Base-by-base conservation (phyloP, 805 yeast genomes). In the Lipomyces sp. region DNA sequence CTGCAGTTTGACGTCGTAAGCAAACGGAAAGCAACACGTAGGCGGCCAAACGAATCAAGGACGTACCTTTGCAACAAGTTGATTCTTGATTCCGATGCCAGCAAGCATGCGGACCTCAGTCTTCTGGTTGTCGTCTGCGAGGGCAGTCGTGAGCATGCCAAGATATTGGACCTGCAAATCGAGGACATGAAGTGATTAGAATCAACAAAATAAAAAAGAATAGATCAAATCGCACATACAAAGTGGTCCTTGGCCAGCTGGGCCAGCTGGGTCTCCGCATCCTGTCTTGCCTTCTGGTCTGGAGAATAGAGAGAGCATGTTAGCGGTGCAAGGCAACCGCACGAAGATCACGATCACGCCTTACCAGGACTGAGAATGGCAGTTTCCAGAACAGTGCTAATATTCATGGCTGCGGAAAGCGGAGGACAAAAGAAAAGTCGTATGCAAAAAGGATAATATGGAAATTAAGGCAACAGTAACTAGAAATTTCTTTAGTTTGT, bases 51-150 rank as follows among this genome's bases (percentile, higher is more conserved):
- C 10, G n/a, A 2, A 26, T 14, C 19, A 24, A 14, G 19, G 14
- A 28, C 42, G 10, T 33, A 51, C 63, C 65, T 90, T 91, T 14
- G 97, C 82, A 5, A 87, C 81, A 62, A 91, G 76, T 71, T 86
- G 87, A 71, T 91, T 91, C 73, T 91, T 91, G 64, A 88, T 74
- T 19, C 84, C 84, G 56, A 91, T 74, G 37, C 93, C 95, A 2
- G 98, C 96, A 66, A 93, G 78, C 76, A 89, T 86, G 64, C 98
- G 78, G 42, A 89, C 93, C 70, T 91, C 96, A 4, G 83, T 71
- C 61, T 78, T 79, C 49, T 78, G 79, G 6, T 71, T 65, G 39
- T 79, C 83, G 64, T 83, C 81, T 22, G 82, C 84, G 55, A 93
- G 74, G 22, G 84, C 85, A 56, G 80, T 79, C 34, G 86, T 80